phyloP scores from a whole-genome alignment of 2,329 filamentous ascomycete genomes.

The Colletotrichum melonis region DNA sequence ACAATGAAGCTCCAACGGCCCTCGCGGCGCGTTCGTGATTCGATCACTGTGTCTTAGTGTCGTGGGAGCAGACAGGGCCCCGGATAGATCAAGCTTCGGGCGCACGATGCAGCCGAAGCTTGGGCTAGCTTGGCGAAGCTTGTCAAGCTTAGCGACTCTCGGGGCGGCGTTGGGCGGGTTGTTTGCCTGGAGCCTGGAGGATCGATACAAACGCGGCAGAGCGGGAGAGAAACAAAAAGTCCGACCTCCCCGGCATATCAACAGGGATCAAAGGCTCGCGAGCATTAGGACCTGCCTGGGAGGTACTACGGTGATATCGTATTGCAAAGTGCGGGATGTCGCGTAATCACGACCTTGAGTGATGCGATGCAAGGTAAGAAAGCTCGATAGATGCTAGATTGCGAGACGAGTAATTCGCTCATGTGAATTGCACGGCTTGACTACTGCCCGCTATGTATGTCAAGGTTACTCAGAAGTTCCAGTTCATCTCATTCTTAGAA shows the following conservation, averaged over 20 bases:
- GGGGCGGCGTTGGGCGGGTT: too few relatives aligned
- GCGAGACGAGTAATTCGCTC: not conserved
- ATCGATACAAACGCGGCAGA: not conserved
- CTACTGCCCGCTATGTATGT: not conserved
- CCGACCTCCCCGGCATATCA: not conserved
- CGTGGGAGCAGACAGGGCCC: not conserved
- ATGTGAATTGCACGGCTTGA: not conserved
- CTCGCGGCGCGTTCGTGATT: not conserved
- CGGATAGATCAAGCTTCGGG: not conserved
- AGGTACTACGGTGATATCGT: not conserved
- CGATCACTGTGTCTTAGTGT: not conserved
- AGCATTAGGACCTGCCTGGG: not conserved
- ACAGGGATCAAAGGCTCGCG: not conserved
- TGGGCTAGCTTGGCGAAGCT: not conserved
- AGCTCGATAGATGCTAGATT: not conserved
- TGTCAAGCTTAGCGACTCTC: not conserved
- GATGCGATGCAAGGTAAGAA: not conserved
- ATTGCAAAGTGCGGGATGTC: not conserved
- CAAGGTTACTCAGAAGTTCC: not conserved
- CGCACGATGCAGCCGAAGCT: not conserved
- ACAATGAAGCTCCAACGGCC: not conserved
- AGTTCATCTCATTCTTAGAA: not conserved
- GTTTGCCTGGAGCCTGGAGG: not conserved
- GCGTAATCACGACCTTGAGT: not conserved
- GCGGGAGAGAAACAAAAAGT: not conserved